A percentile compares a stretch with the other conserved stretches of the same genome.
Conservation (phyloP, 179 eudicot species). For the Nepenthes alata region DNA sequence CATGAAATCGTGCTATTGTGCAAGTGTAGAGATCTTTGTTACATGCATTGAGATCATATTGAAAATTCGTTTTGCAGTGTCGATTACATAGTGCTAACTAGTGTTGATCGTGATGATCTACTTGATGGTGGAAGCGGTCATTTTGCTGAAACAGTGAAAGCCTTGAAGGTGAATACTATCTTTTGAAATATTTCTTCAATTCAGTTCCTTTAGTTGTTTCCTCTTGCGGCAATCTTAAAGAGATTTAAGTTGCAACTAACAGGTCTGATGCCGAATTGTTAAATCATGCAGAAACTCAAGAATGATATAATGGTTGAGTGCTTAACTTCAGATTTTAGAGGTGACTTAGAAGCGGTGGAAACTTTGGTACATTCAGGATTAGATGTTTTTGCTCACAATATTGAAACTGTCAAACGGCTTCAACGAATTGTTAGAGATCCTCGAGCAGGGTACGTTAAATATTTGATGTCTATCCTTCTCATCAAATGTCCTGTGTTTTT, state of each 20-base stretch:
- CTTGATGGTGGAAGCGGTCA: conserved; percentile 97
- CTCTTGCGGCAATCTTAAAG: not conserved
- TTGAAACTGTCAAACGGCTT: conserved; percentile 86
- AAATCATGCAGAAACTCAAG: conserved; percentile 53
- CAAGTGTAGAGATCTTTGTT: not conserved
- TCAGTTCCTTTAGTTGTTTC: not conserved
- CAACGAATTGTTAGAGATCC: conserved; percentile 97
- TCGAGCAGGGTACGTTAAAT: conserved; percentile 68
- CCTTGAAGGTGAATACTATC: conserved; percentile 54
- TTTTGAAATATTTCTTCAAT: not conserved
- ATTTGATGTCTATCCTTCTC: not conserved
- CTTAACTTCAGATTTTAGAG: conserved; percentile 90
- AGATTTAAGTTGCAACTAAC: not conserved
- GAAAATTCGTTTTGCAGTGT: conserved; percentile 43
- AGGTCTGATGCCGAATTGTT: conserved; percentile 12
- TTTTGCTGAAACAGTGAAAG: conserved; percentile 81
- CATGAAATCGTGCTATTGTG: not conserved
- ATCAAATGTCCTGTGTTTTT: not conserved
- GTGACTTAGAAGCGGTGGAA: conserved; percentile 72
- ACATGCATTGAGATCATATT: not conserved
- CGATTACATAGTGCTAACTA: conserved; percentile 89
- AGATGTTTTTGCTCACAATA: conserved; percentile 96
- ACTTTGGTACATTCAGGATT: conserved; percentile 80
- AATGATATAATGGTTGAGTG: conserved; percentile 93
- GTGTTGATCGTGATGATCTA: conserved; percentile 97